phyloP scores from a whole-genome alignment of 495 filamentous ascomycete genomes.

The Podospora tetraspora region DNA sequence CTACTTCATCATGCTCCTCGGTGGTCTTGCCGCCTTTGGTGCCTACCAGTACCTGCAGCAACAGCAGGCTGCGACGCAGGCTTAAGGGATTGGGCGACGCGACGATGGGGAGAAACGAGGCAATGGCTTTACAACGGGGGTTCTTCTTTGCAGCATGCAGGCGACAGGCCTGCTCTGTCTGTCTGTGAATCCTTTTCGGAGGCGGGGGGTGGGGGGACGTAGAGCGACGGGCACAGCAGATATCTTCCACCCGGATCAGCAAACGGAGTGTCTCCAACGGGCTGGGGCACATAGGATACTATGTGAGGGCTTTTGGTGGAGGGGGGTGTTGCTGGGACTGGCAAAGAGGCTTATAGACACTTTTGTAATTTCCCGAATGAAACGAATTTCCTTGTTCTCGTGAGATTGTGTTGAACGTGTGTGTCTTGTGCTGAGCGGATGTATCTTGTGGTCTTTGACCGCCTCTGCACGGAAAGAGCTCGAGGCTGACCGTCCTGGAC shows the following conservation, averaged over 20 bases:
- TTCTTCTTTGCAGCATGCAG: slow-evolving; percentile 13
- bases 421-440: background rate
- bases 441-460: background rate
- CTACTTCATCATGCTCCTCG: slow-evolving; percentile 76
- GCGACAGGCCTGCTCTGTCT: slow-evolving; percentile 4
- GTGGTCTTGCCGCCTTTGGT: slow-evolving; percentile 69
- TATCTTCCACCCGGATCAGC: background rate
- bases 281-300: slow-evolving; percentile 1
- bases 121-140: background rate
- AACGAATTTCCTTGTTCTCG: slow-evolving; percentile 3
- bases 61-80: slow-evolving; percentile 42
- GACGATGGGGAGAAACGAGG: background rate
- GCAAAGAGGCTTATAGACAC: slow-evolving; percentile 13
- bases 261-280: background rate
- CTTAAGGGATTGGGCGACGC: slow-evolving; percentile 17
- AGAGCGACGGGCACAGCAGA: background rate
- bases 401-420: background rate
- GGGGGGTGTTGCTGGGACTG: slow-evolving; percentile 3
- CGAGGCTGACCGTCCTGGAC: background rate
- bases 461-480: background rate
- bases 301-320: slow-evolving; percentile 2
- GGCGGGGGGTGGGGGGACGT: background rate
- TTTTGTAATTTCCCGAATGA: slow-evolving; percentile 9
- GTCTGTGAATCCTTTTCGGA: slow-evolving; percentile 1
- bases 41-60: slow-evolving; percentile 83